These are phyloP conservation scores for Seminavis robusta DNA, from an alignment of 108 stramenopile species.

Conservation along the genomic window DNA sequence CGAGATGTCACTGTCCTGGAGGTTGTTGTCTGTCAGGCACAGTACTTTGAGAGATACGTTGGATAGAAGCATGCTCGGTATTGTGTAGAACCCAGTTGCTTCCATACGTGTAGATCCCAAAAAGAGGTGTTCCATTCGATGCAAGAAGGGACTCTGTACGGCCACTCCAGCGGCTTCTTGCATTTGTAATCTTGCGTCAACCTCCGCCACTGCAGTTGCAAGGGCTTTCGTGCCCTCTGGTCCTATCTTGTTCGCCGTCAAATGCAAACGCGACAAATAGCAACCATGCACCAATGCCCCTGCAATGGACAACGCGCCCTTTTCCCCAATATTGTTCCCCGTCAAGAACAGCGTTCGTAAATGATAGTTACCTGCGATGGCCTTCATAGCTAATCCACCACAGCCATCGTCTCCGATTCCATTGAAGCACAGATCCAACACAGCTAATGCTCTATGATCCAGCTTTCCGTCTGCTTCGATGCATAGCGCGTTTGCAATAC, in stretches of 20 bases:
- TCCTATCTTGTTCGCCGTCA: conserved; percentile 67
- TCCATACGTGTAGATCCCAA: conserved; percentile 49
- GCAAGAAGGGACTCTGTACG: no score
- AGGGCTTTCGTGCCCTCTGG: conserved; percentile 54
- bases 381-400: conserved; percentile 45
- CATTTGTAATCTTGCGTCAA: conserved; percentile 30
- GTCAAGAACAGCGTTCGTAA: conserved; percentile 63
- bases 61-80: conserved; percentile 69
- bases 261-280: conserved; percentile 56
- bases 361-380: conserved; percentile 54
- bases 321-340: conserved; percentile 59
- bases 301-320: conserved; percentile 61
- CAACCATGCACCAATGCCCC: conserved; percentile 65
- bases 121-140: conserved; percentile 53
- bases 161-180: conserved; percentile 16
- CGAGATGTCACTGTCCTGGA: conserved; percentile 62
- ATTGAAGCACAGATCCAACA: conserved; percentile 79
- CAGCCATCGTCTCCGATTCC: conserved; percentile 73
- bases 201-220: conserved; percentile 58
- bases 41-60: conserved; percentile 53
- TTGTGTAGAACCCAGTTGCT: conserved; percentile 46
- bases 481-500: conserved; percentile 59
- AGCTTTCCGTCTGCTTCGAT: conserved; percentile 30
- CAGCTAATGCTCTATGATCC: conserved; percentile 57
- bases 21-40: conserved; percentile 53